Base-by-base conservation (phyloP, 2,329 filamentous ascomycete genomes). In the Trichoderma harzianum region DNA sequence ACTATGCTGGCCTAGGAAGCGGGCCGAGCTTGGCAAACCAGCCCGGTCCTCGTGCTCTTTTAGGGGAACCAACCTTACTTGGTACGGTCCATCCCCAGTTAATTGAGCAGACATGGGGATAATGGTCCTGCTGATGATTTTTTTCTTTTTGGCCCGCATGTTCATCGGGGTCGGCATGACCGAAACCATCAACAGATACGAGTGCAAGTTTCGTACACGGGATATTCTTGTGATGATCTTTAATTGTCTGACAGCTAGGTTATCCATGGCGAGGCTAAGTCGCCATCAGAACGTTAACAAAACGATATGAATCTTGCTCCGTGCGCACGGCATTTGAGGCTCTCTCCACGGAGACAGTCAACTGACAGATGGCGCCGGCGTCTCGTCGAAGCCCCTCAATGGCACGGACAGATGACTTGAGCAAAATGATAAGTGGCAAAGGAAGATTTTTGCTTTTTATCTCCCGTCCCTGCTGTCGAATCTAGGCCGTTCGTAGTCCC, bases 1-100 rank as follows among this genome's bases (percentile, higher is more conserved):
- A 58, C 68, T 70, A 64, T 70, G 60, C 68, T 64, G 61, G 68
- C 70, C 70, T 71, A 67, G 70, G 64, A 72, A 72, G 70, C 70
- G 70, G 70, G 70, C 70, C 70, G 64, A 69, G 58, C 64, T 68
- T 67, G 70, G 57, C 61, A 60, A 57, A 61, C 57, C 39, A 67
- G 63, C 63, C 58, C 55, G 69, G 51, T 62, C 39, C 36, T 67
- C 30, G 28, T 61, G 62, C 51, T 71, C 63, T 53, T 67, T 69
- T 66, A 71, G 61, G 69, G 61, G 67, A 51, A 58, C 36, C 66
- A 69, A 61, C 66, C 53, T 69, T 69, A 51, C 66, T 34, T 55
- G 34, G 28, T 69, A 47, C 32, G 26, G 67, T 21, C 34, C 21
- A 57, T 67, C 30, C 64, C 64, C 64, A 69, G 28, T 61, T 61